Percentiles rank a stretch among this genome's conserved stretches.
These are phyloP conservation scores for Plasmodium gallinaceum DNA, from an alignment of 169 alveolate genomes.

Conservation along the genomic window DNA sequence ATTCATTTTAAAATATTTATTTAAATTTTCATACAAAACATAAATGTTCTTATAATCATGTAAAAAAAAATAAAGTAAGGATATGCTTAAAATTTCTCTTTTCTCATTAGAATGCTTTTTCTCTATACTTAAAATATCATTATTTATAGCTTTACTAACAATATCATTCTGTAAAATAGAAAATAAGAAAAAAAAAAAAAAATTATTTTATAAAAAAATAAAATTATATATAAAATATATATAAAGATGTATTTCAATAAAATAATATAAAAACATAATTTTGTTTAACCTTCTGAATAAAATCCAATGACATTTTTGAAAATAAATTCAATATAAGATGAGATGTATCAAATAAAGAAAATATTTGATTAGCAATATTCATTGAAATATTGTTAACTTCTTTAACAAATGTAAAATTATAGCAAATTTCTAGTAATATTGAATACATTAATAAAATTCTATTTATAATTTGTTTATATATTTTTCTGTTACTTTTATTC, in stretches of 20 bases:
- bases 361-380: slow-evolving; percentile 52
- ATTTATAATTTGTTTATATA: slow-evolving; percentile 32
- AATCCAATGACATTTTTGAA: slow-evolving; percentile 18
- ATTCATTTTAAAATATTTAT: slow-evolving; percentile 14
- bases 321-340: slow-evolving; percentile 23
- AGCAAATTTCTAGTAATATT: slow-evolving; percentile 2
- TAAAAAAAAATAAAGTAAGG: slow-evolving; percentile 16
- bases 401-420: slow-evolving; percentile 18
- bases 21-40: slow-evolving; percentile 23
- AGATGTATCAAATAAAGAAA: slow-evolving; percentile 43
- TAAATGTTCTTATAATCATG: slow-evolving; percentile 28
- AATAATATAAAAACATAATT: background rate
- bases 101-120: slow-evolving; percentile 14
- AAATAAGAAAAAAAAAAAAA: slow-evolving; percentile 10
- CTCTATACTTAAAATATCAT: slow-evolving; percentile 33
- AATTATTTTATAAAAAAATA: background rate
- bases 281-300: slow-evolving; percentile 35
- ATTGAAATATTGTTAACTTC: slow-evolving; percentile 11
- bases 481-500: slow-evolving; percentile 14
- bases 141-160: slow-evolving; percentile 44
- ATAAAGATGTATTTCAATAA: background rate
- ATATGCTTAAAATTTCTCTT: slow-evolving; percentile 47
- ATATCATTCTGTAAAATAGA: slow-evolving; percentile 34
- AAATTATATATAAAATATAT: background rate
- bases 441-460: slow-evolving; percentile 33